These are phyloP conservation scores for Epichloe baconii DNA, from an alignment of 2,329 filamentous ascomycete species.

Conservation along the genomic window DNA sequence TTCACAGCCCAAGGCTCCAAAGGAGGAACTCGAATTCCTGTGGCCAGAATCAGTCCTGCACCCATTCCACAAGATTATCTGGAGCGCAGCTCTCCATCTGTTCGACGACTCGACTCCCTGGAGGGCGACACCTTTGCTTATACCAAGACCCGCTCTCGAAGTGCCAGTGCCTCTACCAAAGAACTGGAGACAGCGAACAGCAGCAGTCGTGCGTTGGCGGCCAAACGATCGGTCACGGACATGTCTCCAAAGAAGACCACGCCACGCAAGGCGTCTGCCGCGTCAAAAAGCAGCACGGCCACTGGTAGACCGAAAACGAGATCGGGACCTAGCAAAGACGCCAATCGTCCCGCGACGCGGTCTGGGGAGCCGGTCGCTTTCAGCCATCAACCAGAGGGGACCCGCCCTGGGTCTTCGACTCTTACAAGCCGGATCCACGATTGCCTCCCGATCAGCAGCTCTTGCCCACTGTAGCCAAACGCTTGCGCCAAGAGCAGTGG, in stretches of 20 bases:
- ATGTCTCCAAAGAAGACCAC: constrained; percentile 40
- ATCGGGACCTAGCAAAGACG: constrained; percentile 38
- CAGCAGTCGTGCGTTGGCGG: constrained; percentile 12
- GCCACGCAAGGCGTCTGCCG: constrained; percentile 32
- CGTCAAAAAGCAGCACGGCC: constrained; percentile 27
- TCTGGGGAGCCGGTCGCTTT: constrained; percentile 39
- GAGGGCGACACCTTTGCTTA: constrained; percentile 48
- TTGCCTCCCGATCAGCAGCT: constrained; percentile 92
- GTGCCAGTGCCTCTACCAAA: constrained; percentile 46
- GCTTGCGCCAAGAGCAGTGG: constrained; percentile 90
- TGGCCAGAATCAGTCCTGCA: constrained; percentile 66
- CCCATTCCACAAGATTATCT: constrained; percentile 60
- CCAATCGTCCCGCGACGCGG: constrained; percentile 46
- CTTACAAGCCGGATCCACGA: constrained; percentile 91
- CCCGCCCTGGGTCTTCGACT: constrained; percentile 85
- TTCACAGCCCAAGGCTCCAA: constrained; percentile 40
- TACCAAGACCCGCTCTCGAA: constrained; percentile 54
- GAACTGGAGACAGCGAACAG: constrained; percentile 10
- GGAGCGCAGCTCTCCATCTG: constrained; percentile 58
- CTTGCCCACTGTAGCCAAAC: constrained; percentile 81
- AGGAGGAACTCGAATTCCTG: constrained; percentile 70
- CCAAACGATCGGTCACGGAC: constrained; percentile 33
- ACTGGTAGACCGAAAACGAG: constrained; percentile 49
- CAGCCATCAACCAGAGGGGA: constrained; percentile 71
- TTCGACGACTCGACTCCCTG: constrained; percentile 42